phyloP scores from a whole-genome alignment of 1,139 yeast genomes.

The Taiozyma onychis region DNA sequence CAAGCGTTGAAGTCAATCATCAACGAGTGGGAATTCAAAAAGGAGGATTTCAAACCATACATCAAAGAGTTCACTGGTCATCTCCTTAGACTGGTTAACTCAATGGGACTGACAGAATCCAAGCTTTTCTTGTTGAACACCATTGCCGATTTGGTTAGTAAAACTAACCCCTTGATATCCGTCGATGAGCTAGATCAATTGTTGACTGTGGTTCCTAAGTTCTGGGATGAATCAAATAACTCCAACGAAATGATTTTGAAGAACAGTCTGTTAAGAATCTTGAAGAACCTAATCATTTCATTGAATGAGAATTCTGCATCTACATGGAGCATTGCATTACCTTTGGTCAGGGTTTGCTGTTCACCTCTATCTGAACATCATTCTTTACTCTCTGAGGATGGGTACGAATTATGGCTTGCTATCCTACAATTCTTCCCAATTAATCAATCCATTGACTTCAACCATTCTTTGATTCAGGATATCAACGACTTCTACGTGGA shows the following conservation, averaged over 20 bases:
- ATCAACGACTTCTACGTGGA: conserved; percentile 40
- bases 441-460: conserved; percentile 25
- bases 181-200: conserved; percentile 46
- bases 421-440: conserved; percentile 47
- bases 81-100: conserved; percentile 41
- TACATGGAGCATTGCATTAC: conserved; percentile 61
- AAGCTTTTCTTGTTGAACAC: conserved; percentile 66
- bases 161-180: conserved; percentile 56
- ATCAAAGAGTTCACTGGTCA: conserved; percentile 46
- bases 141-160: conserved; percentile 57
- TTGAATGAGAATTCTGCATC: conserved; percentile 53
- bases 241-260: conserved; percentile 56
- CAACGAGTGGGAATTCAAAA: conserved; percentile 84
- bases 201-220: conserved; percentile 55
- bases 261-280: conserved; percentile 65
- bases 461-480: conserved; percentile 38
- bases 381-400: conserved; percentile 75
- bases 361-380: conserved; percentile 58
- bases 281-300: conserved; percentile 61
- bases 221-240: conserved; percentile 63
- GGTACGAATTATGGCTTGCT: conserved; percentile 77
- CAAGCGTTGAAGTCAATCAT: conserved; percentile 63
- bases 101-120: conserved; percentile 61
- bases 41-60: conserved; percentile 60
- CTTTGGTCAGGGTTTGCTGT: conserved; percentile 58